Conservation (phyloP, 116 monocot species). For the Trichopus zeylanicus region DNA sequence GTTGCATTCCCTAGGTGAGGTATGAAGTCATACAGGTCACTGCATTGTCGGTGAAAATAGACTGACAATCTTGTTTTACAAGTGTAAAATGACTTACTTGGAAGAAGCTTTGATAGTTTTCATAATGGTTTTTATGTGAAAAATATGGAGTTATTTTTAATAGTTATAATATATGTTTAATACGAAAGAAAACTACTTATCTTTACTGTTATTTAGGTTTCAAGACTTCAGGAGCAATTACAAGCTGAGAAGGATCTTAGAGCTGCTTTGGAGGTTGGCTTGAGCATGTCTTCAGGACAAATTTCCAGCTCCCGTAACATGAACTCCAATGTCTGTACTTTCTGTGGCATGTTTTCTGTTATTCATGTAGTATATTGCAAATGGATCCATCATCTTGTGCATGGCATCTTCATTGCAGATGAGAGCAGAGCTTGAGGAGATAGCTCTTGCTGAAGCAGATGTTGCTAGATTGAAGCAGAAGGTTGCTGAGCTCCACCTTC, state of each 20-base stretch:
- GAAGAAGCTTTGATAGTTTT: too few relatives aligned
- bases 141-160: not conserved
- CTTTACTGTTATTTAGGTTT: slow-evolving; percentile 66
- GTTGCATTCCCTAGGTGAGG: too few relatives aligned
- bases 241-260: slow-evolving; percentile 97
- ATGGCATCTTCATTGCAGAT: slow-evolving; percentile 41
- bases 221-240: slow-evolving; percentile 93
- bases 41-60: too few relatives aligned
- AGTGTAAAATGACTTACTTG: too few relatives aligned
- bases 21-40: too few relatives aligned
- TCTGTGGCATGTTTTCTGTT: not conserved
- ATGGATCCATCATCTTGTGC: slow-evolving; percentile 1
- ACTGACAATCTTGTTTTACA: too few relatives aligned
- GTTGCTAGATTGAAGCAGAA: slow-evolving; percentile 98
- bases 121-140: too few relatives aligned
- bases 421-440: slow-evolving; percentile 98
- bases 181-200: too few relatives aligned
- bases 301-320: slow-evolving; percentile 73
- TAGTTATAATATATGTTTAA: too few relatives aligned
- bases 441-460: slow-evolving; percentile 98
- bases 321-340: slow-evolving; percentile 71
- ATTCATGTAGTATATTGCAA: not conserved
- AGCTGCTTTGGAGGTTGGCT: slow-evolving; percentile 92
- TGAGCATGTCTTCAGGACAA: slow-evolving; percentile 95
- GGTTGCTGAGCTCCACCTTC: slow-evolving; percentile 95